Base-by-base conservation (phyloP, 257 asterid species). In the Coffea eugenioides region DNA sequence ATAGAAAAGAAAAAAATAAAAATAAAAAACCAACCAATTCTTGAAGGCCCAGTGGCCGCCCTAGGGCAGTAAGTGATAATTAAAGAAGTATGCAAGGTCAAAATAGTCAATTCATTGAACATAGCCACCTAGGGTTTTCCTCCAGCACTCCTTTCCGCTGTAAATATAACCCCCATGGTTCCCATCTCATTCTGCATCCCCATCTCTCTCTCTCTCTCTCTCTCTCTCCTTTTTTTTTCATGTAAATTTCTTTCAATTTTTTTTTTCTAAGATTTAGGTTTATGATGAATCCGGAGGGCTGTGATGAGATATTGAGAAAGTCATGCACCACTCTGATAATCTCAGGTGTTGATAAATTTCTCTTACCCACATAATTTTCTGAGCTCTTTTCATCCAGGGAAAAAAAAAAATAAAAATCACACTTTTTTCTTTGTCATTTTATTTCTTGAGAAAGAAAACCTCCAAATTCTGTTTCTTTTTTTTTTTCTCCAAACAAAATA, bases 321-420 rank as follows among this genome's bases (percentile, higher is more conserved):
- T 85, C 88, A 85, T 85, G 88, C 86, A 82, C 88, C 88, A 85
- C 88, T 85, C 88, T 82, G 88, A 85, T 69, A 54, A 31, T 74
- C 13, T 82, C 21, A 54, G 71, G 78, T 82, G 86, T 80, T 85
- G 88, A 80, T 73, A 80, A 79, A 67, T 82, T 80, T 80, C 84
- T 79, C 82, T 54, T 68, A 85, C 88, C 86, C 88, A 85, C 82
- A 77, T 14, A 0, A 43, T 34, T 68, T 61, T 80, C 88, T 85
- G 88, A 85, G 86, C 88, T 85, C 79, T 71, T 61, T 46, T 21
- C 21, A 5, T 31, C 18, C n/a, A 11, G 20, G 43, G 5, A 39
- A 39, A 39, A 39, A 39, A 39, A 39, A 0, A 39, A 3, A 39
- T 39, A 39, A 3, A 39, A 39, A 39, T 39, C 43, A 39, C 25